Evolutionary conservation across 2,329 filamentous ascomycete species (phyloP).

Genomic region (Claviceps paspali): DNA sequence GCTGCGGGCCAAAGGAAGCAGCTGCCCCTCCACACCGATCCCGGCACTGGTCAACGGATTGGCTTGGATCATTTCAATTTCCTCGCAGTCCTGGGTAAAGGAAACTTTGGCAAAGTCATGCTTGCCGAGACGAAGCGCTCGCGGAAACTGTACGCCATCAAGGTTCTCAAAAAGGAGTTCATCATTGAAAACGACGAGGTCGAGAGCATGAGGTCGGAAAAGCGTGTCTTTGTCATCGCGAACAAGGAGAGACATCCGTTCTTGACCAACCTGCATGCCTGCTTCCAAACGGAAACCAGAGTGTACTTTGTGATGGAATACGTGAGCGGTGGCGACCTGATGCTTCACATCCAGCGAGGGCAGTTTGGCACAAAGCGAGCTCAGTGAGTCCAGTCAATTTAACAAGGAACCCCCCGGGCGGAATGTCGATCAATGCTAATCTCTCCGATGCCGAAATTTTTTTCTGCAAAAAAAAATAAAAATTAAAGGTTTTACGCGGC

Average conservation of each 20-base stretch:
- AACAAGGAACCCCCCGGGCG: no score
- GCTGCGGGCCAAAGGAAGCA: conserved; percentile 34
- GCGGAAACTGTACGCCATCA: conserved; percentile 91
- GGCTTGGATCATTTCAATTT: conserved; percentile 99
- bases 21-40: conserved; percentile 54
- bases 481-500: conserved; percentile 89
- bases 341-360: conserved; percentile 95
- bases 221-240: conserved; percentile 90
- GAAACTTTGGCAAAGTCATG: conserved; percentile 99
- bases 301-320: conserved; percentile 99
- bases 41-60: conserved; percentile 68
- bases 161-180: conserved; percentile 98
- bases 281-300: conserved; percentile 96
- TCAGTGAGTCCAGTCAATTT: conserved; percentile 53
- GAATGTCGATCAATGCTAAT: no score
- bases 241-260: conserved; percentile 97
- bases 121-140: conserved; percentile 89
- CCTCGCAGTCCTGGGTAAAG: conserved; percentile 91
- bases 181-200: conserved; percentile 99
- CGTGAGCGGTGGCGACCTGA: conserved; percentile 93
- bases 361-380: conserved; percentile 92
- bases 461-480: neutral
- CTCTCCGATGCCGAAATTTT: neutral
- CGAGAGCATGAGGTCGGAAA: conserved; percentile 93
- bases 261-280: conserved; percentile 85